Base-by-base conservation (phyloP, 169 alveolate species). In the Theileria parva region DNA sequence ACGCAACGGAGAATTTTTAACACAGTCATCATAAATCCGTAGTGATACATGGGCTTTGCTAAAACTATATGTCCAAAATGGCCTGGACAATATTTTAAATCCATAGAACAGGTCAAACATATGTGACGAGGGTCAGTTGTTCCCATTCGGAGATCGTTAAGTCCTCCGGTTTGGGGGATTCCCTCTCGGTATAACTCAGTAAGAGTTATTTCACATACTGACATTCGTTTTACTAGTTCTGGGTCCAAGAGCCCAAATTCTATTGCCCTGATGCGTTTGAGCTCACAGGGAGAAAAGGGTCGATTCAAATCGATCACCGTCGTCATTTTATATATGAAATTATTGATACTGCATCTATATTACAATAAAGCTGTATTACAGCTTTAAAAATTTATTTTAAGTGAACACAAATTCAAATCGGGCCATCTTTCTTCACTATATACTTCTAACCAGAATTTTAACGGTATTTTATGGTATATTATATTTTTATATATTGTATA, bases 51-150 rank as follows among this genome's bases (percentile, higher is more conserved):
- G 9, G 99, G 99, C 76, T 91, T 95, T 13, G 97, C 98, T 21
- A 98, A 91, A 59, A 94, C 96, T 63, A 98, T 95, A 88, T 97
- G 99, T 27, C 99, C 99, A 87, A 98, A 98, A 80, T 98, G 99
- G 19, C 99, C 99, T 5, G 99, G 99, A 81, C 99, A 98, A 70
- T 97, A 95, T 80, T 93, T 93, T 79, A 95, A 94, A 84, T 95
- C 93, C 95, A 98, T 97, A 67, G 88, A 91, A 86, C 99, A 98
- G 21, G 99, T 97, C 68, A 91, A 89, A 81, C 99, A 98, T 55
- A 80, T 86, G 28, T 92, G 84, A 57, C 94, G 95, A 50, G 95
- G 94, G 79, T 97, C 99, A 77, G 96, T 95, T 19, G 99, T 97
- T n/a, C 99, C 99, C 97, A 98, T 94, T 51, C 98, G 92, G 4